A percentile compares a stretch with the other conserved stretches of the same genome.
Conservation (phyloP, 805 yeast genomes). For the Candida manassasensis region DNA sequence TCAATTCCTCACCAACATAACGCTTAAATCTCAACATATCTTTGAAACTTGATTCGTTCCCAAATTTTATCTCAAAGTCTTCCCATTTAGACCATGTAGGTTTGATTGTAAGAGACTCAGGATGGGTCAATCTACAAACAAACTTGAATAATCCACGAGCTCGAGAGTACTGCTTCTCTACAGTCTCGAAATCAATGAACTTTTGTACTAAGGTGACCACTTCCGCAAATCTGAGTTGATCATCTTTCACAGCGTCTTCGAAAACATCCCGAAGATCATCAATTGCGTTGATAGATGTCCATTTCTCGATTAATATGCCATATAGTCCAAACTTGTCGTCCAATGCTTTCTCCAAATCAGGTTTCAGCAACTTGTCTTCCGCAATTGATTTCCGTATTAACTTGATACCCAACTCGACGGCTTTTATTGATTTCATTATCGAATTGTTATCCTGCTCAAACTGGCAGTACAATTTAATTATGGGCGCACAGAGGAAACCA, state of each 20-base stretch:
- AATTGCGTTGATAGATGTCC: constrained; percentile 13
- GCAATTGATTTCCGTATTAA: not conserved
- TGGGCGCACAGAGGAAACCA: constrained; percentile 37
- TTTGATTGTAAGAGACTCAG: constrained; percentile 12
- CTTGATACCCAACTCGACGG: constrained; percentile 13
- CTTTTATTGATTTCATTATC: constrained; percentile 37
- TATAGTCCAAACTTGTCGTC: constrained; percentile 23
- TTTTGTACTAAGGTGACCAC: constrained; percentile 42
- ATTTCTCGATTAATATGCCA: constrained; percentile 7
- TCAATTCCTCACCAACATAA: constrained; percentile 21
- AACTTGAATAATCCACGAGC: constrained; percentile 59
- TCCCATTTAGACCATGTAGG: constrained; percentile 66
- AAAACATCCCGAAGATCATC: constrained; percentile 32
- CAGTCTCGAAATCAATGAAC: constrained; percentile 56
- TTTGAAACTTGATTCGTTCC: constrained; percentile 67
- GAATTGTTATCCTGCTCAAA: constrained; percentile 59
- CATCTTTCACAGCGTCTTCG: constrained; percentile 38
- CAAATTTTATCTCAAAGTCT: constrained; percentile 65
- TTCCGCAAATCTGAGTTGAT: constrained; percentile 38
- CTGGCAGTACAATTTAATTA: constrained; percentile 53
- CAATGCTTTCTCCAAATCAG: constrained; percentile 12
- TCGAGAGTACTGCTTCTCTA: constrained; percentile 48
- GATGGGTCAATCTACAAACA: constrained; percentile 18
- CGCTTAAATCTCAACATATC: constrained; percentile 66
- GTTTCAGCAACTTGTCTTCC: constrained; percentile 2